Evolutionary conservation across 192 early-diverging fungal genomes (phyloP), one percentile per base, ranked within the genome.

Genomic region (Umbelopsis vinacea): DNA sequence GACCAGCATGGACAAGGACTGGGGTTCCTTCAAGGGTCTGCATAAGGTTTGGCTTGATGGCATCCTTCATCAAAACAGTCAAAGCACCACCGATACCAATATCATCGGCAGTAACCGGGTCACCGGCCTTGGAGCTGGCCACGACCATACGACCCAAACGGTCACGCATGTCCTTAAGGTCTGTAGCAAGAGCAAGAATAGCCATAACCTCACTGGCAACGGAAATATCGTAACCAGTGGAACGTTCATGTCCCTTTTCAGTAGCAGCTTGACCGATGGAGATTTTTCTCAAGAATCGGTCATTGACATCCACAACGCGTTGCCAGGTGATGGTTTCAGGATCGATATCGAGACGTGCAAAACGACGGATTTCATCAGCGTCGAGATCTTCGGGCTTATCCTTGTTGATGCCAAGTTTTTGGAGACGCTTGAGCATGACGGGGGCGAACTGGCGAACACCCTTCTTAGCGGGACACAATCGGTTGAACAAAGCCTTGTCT

Each of bases 121-220:
- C 86, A 24, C 95, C 96, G 0, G 76, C 24, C 75, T 89, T 90
- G 83, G 85, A 94, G 73, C 86, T 89, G 24, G 95, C 96, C 29
- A 99, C 94, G 1, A 98, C 96, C 96, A 99, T 99, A 47, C 87
- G 85, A 7, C 95, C 97, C 19, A 99, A 83, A 22, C 97, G 85
- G 70, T 93, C 87, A 33, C 97, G 87, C 97, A 99, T 97, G 71
- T 99, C 97, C 38, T 81, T 74, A 70, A 99, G 76, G 79, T 92
- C 92, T 4, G 95, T 97, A 24, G 93, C 92, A 46, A 99, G 82
- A 5, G 97, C 96, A 37, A 99, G 82, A 4, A 99, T 94, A 6
- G 97, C 97, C 97, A 99, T 99, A 79, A 95, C 91, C 81, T 99
- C 97, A 77, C 92, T 94, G 19, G 96, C 96, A n/a, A 99, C 97